Percentiles rank a stretch among this genome's conserved stretches.
Evolutionary conservation across 352 stramenopile genomes (phyloP).

Genomic region (Pythium folliculosum): DNA sequence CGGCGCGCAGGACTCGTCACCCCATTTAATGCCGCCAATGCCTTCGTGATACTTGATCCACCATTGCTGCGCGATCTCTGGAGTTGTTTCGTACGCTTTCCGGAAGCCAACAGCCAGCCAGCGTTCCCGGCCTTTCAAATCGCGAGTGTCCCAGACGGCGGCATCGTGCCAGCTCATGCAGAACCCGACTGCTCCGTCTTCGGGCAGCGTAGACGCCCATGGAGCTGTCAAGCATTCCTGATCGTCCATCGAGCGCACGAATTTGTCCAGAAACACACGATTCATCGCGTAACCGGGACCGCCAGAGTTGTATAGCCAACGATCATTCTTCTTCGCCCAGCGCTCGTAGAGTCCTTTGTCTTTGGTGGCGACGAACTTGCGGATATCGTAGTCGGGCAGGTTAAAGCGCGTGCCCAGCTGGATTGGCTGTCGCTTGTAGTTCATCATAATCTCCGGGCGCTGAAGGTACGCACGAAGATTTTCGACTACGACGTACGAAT

Average conservation of each 20-base stretch:
- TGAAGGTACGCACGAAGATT: no score
- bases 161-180: slow-evolving; percentile 83
- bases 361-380: slow-evolving; percentile 67
- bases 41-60: slow-evolving; percentile 76
- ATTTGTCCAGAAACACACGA: slow-evolving; percentile 66
- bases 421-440: slow-evolving; percentile 55
- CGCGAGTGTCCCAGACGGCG: slow-evolving; percentile 69
- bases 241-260: slow-evolving; percentile 53
- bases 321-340: slow-evolving; percentile 58
- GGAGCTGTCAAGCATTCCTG: slow-evolving; percentile 59
- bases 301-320: slow-evolving; percentile 82
- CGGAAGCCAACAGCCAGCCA: slow-evolving; percentile 74
- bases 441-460: slow-evolving; percentile 52
- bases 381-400: slow-evolving; percentile 42
- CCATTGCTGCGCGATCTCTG: slow-evolving; percentile 44
- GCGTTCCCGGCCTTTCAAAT: slow-evolving; percentile 59
- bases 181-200: slow-evolving; percentile 38
- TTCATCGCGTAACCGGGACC: slow-evolving; percentile 80
- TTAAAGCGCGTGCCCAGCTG: slow-evolving; percentile 81
- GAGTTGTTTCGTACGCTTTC: slow-evolving; percentile 61
- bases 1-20: slow-evolving; percentile 50
- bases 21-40: slow-evolving; percentile 61
- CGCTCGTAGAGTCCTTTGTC: slow-evolving; percentile 59
- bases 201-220: slow-evolving; percentile 66
- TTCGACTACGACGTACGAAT: no score